Base-by-base conservation (phyloP, 768 basidiomycete species). In the Boletus rubroflammeus region DNA sequence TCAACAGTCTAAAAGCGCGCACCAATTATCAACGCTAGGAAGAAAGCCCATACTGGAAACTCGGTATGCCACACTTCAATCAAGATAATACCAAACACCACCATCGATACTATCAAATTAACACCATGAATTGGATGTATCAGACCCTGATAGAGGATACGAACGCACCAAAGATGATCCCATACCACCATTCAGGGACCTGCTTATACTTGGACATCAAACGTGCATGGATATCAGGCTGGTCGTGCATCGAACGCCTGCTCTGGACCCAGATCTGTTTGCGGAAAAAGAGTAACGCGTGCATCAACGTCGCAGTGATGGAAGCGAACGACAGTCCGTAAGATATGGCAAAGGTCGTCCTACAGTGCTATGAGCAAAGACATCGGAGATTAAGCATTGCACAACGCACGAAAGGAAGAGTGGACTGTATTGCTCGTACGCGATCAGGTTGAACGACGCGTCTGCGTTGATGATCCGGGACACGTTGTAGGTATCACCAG, bases 321-420 rank as follows among this genome's bases (percentile, higher is more conserved):
- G 83, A 79, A 2, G 90, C 90, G 59, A 93, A 93, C n/a, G 86
- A 87, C 9, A 93, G 75, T 23, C 85, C 90, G 62, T 93, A 94
- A 9, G 84, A 77, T 34, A 93, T 71, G 13, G 91, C 85, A 63
- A 92, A 93, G 0, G 88, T 86, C 26, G 82, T 73, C 28, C 69
- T 68, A 44, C 23, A 19, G 0, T 5, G 1, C 8, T 0, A 17
- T 66, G n/a, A 62, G 35, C 19, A 43, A 28, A 21, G 57, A 46
- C 9, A 10, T 28, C 14, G 6, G 3, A 25, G 5, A 40, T 17
- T 10, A 2, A 41, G 21, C 13, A 14, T 13, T 3, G 21, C 2
- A 4, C 14, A 57, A 67, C 56, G 28, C 57, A 66, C 61, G 84
- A 81, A 42, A 89, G 71, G 70, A 78, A 86, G 51, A 90, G 57